A percentile compares a stretch with the other conserved stretches of the same genome.
Conservation (phyloP, 2,329 filamentous ascomycete genomes). For the Tolypocladium sp. region DNA sequence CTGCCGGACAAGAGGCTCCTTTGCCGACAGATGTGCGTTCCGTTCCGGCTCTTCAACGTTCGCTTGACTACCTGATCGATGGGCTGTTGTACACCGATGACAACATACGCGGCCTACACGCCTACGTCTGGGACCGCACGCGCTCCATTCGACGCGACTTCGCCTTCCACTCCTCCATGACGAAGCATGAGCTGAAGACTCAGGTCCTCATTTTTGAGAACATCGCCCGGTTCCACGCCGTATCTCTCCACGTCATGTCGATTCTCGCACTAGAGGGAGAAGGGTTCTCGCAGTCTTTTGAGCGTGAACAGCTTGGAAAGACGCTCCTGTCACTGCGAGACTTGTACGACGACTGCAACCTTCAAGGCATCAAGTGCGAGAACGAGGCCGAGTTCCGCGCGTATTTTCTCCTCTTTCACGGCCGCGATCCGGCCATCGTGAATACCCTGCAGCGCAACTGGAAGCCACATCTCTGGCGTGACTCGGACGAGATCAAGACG, state of each 20-base stretch:
- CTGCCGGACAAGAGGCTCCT: constrained; percentile 58
- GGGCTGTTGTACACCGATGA: constrained; percentile 46
- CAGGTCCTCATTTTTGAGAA: constrained; percentile 57
- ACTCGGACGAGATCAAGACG: constrained; percentile 50
- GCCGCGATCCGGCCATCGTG: constrained; percentile 46
- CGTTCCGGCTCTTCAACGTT: constrained; percentile 45
- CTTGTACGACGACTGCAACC: constrained; percentile 55
- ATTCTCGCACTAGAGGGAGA: constrained; percentile 44
- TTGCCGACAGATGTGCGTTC: constrained; percentile 61
- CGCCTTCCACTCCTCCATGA: constrained; percentile 55
- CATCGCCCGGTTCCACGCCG: constrained; percentile 58
- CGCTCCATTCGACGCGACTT: constrained; percentile 60
- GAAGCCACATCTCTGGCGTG: constrained; percentile 43
- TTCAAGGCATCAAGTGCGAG: constrained; percentile 46
- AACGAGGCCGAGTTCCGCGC: constrained; percentile 60
- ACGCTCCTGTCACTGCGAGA: constrained; percentile 56
- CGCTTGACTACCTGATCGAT: constrained; percentile 55
- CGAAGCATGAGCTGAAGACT: constrained; percentile 43
- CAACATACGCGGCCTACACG: constrained; percentile 46
- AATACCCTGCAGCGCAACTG: constrained; percentile 46
- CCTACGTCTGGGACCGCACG: constrained; percentile 61
- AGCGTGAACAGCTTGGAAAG: constrained; percentile 58
- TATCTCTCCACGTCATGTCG: constrained; percentile 54
- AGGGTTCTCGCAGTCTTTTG: constrained; percentile 58
- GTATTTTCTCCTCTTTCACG: constrained; percentile 56